Percentiles rank a stretch among this genome's conserved stretches.
Evolutionary conservation across 129 eudicot species (phyloP).

Genomic region (Helianthus tuberosus): DNA sequence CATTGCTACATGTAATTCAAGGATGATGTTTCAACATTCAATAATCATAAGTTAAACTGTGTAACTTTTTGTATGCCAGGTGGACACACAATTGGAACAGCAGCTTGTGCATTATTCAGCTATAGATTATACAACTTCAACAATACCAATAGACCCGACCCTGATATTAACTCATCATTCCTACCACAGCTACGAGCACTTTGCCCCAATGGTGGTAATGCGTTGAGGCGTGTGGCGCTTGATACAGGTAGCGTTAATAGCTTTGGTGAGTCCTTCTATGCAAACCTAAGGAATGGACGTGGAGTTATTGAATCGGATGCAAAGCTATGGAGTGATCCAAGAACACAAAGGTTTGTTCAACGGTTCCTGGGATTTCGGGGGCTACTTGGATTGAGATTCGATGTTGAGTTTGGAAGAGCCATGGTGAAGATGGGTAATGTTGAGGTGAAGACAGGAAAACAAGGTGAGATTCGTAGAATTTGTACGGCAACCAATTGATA

Average conservation of each 20-base stretch:
- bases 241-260: constrained; percentile 51
- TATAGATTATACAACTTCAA: constrained; percentile 73
- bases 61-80: constrained; percentile 32
- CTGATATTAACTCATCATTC: constrained; percentile 47
- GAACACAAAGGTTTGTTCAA: constrained; percentile 51
- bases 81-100: constrained; percentile 73
- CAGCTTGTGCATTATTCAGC: constrained; percentile 60
- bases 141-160: constrained; percentile 52
- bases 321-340: constrained; percentile 47
- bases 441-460: constrained; percentile 50
- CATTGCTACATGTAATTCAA: background rate
- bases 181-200: constrained; percentile 51
- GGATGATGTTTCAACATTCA: background rate
- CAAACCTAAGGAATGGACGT: constrained; percentile 48
- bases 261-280: constrained; percentile 51
- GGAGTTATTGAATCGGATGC: constrained; percentile 77
- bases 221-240: constrained; percentile 42
- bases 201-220: constrained; percentile 57
- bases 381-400: constrained; percentile 38
- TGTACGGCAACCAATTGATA: constrained; percentile 53
- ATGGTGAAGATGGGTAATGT: constrained; percentile 78
- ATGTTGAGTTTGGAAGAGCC: constrained; percentile 59
- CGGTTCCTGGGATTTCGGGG: constrained; percentile 53
- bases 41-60: background rate
- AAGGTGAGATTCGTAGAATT: constrained; percentile 70